Evolutionary conservation across 768 basidiomycete genomes (phyloP), one percentile per base, ranked within the genome.

Genomic region (Leccinum broughii): DNA sequence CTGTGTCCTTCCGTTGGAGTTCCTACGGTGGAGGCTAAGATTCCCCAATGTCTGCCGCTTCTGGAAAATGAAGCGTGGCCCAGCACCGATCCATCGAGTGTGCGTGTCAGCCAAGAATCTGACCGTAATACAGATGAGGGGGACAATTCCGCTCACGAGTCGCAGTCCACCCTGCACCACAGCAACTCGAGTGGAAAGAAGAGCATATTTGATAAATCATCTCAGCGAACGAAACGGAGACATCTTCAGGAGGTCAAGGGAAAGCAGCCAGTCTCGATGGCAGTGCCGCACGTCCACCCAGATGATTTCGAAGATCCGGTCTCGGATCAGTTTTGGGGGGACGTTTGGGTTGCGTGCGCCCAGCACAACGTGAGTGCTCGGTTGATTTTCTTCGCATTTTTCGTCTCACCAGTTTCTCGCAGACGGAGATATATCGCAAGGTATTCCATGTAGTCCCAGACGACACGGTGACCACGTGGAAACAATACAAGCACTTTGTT

Each of bases 401-500:
- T 30, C n/a, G 51, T 11, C 62, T 64, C 6, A 61, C n/a, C 14
- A 6, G 34, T 55, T 56, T 56, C 14, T 54, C 58, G 11, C 61
- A 95, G 94, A 99, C 96, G 62, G 92, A 96, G 71, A 93, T 98
- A 64, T 98, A 85, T 76, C 88, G 95, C 57, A 95, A 92, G 70
- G 94, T 98, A 4, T 99, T 99, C 78, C 89, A 93, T 67, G 89
- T 90, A 37, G 78, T 95, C 56, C 96, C 97, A 6, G 96, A 98
- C 72, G 95, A 99, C 71, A 79, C 87, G 24, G 85, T 98, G 61
- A 89, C 88, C 2, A 96, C 95, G 0, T 99, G 96, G 96, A 95
- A 95, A 68, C 90, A 93, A 69, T 98, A 89, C 76, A 95, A 88
- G 70, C 92, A 95, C 62, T 98, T 92, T 67, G 77, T 89, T 51